Conservation (phyloP, 495 filamentous ascomycete species). For the Annulohypoxylon moriforme region DNA sequence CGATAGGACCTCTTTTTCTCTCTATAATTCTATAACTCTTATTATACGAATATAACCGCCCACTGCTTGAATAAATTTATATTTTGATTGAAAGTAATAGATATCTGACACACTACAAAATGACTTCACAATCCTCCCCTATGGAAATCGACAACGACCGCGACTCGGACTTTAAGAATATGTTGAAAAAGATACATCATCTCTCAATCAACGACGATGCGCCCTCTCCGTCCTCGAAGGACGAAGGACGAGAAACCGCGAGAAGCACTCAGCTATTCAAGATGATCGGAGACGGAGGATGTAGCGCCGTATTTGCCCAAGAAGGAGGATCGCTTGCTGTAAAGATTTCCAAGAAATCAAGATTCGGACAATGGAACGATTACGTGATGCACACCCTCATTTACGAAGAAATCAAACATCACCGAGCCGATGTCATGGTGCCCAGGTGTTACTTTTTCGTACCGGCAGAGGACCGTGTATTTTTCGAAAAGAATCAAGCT, state of each 20-base stretch:
- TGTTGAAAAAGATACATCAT: neutral
- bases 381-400: slow-evolving; percentile 13
- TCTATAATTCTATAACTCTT: too few species aligned
- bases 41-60: neutral
- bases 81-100: neutral
- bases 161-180: neutral
- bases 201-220: neutral
- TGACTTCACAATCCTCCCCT: neutral
- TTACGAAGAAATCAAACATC: neutral
- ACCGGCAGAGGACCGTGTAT: neutral
- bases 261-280: neutral
- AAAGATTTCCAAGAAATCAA: slow-evolving; percentile 3
- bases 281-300: slow-evolving; percentile 10
- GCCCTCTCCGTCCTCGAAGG: neutral
- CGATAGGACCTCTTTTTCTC: too few species aligned
- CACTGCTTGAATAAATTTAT: neutral
- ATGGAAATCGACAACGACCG: neutral
- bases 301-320: slow-evolving; percentile 4
- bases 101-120: neutral
- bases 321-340: neutral
- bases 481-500: neutral
- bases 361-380: slow-evolving; percentile 7
- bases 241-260: neutral
- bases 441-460: slow-evolving; percentile 11
- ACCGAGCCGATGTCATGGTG: neutral